Conservation (phyloP, 345 rosid species). For the Isatis tinctoria region DNA sequence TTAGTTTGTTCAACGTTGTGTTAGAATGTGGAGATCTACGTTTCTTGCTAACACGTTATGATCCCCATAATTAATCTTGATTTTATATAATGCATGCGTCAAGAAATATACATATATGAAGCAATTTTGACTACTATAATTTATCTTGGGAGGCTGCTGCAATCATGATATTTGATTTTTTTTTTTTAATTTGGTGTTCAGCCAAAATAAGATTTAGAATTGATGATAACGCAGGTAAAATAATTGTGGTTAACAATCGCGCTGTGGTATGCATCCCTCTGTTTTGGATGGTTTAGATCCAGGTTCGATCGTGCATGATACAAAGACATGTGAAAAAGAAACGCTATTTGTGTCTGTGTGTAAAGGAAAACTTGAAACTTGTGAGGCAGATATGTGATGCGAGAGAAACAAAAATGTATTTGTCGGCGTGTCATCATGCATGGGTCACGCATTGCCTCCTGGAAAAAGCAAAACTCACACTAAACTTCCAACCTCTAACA, state of each 20-base stretch:
- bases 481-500: constrained; percentile 1
- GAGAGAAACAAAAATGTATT: constrained; percentile 13
- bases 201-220: neutral
- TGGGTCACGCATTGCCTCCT: constrained; percentile 15
- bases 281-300: neutral
- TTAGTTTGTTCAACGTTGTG: neutral
- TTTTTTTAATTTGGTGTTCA: neutral
- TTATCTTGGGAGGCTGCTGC: neutral
- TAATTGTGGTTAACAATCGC: neutral
- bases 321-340: neutral
- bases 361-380: neutral
- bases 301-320: neutral
- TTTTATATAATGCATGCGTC: neutral
- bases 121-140: neutral
- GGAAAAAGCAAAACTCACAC: neutral
- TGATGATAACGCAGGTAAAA: neutral
- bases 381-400: constrained; percentile 12
- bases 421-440: constrained; percentile 32
- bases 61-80: neutral
- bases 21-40: neutral
- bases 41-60: neutral
- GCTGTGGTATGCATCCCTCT: neutral
- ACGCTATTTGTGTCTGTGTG: neutral
- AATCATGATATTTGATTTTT: neutral
- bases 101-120: neutral